These are phyloP conservation scores for Chytriomyces confervae DNA, from an alignment of 192 early-diverging fungal genomes.

Conservation along the genomic window DNA sequence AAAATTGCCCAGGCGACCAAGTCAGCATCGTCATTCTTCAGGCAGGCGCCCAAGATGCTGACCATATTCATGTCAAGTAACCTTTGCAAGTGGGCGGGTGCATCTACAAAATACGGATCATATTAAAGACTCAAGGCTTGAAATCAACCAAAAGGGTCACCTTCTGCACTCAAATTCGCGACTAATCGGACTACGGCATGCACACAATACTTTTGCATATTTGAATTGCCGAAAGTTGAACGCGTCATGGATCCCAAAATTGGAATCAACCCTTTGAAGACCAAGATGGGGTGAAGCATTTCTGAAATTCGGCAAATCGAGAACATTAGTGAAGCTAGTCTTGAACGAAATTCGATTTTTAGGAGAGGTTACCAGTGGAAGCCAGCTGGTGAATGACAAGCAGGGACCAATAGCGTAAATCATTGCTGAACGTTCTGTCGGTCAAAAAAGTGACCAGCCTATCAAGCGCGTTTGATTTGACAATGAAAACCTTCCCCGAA, in stretches of 20 bases:
- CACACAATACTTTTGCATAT: slow-evolving; percentile 82
- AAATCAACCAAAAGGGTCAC: slow-evolving; percentile 17
- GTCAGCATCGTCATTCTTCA: slow-evolving; percentile 78
- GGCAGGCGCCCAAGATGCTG: slow-evolving; percentile 66
- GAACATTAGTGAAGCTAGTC: not conserved
- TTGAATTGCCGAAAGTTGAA: slow-evolving; percentile 81
- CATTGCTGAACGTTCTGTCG: slow-evolving; percentile 63
- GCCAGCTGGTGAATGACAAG: slow-evolving; percentile 78
- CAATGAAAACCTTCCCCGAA: slow-evolving; percentile 60
- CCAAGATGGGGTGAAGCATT: slow-evolving; percentile 55
- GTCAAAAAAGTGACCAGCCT: slow-evolving; percentile 62
- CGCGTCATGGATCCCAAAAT: slow-evolving; percentile 71
- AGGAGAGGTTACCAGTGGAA: slow-evolving; percentile 55
- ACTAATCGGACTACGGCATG: slow-evolving; percentile 76
- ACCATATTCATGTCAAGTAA: slow-evolving; percentile 72
- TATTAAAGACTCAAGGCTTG: not conserved
- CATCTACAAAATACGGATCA: not conserved
- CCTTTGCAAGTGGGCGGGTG: slow-evolving; percentile 50
- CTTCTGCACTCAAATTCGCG: slow-evolving; percentile 56
- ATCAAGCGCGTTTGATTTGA: slow-evolving; percentile 67
- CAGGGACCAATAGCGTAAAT: slow-evolving; percentile 80
- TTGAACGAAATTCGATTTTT: not conserved
- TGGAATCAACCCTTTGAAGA: slow-evolving; percentile 60
- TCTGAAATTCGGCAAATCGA: slow-evolving; percentile 46
- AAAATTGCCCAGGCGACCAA: slow-evolving; percentile 80